These are phyloP conservation scores for Cyclotella cryptica DNA, from an alignment of 108 stramenopile genomes.

Conservation along the genomic window DNA sequence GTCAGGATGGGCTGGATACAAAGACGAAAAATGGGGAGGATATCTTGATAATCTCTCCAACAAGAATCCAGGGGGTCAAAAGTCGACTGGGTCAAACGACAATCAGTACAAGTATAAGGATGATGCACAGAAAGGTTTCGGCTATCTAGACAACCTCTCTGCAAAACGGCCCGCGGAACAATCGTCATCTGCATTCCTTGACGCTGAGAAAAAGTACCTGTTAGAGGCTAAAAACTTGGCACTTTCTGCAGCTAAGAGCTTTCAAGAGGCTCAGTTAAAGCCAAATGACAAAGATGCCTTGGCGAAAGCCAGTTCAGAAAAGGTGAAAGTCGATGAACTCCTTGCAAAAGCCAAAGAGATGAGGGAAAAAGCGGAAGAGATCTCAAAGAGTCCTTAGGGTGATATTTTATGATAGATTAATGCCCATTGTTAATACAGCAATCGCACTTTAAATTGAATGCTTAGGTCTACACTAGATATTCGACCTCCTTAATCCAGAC, in stretches of 20 bases:
- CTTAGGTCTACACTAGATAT: conserved; percentile 18
- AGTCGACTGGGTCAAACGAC: background rate
- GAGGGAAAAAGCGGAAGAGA: conserved; percentile 34
- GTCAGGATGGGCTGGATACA: conserved; percentile 44
- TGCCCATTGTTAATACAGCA: background rate
- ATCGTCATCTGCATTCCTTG: conserved; percentile 11
- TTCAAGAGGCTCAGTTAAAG: conserved; percentile 36
- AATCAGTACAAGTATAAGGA: conserved; percentile 9
- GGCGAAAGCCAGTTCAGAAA: conserved; percentile 32
- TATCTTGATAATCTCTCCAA: conserved; percentile 44
- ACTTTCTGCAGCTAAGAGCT: conserved; percentile 23
- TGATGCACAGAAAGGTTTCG: conserved; percentile 11
- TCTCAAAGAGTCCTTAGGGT: conserved; percentile 3
- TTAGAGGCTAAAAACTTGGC: conserved; percentile 47
- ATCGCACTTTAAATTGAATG: no score
- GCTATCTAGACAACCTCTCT: conserved; percentile 29
- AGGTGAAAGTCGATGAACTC: conserved; percentile 33
- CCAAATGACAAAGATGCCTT: conserved; percentile 27
- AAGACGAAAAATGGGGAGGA: conserved; percentile 29
- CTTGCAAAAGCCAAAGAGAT: conserved; percentile 43
- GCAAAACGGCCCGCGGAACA: background rate
- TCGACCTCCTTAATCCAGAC: conserved; percentile 52
- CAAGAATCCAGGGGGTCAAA: background rate
- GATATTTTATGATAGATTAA: background rate
- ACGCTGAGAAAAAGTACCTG: conserved; percentile 36